Base-by-base conservation (phyloP, 2,329 filamentous ascomycete species). In the Septoria linicola region DNA sequence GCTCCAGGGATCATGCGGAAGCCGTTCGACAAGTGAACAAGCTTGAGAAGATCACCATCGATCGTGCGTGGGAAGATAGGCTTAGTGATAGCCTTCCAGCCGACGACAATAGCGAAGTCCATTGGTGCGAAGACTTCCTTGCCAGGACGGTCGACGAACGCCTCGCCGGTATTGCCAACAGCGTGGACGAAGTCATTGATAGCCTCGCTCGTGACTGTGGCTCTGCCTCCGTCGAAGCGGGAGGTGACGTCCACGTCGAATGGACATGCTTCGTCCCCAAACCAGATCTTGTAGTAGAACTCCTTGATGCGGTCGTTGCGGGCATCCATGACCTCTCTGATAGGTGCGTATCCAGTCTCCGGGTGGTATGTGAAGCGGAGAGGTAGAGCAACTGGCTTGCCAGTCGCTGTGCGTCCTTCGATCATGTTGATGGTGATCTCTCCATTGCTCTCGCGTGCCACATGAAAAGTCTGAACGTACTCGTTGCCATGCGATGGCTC, bases 151-250 rank as follows among this genome's bases (percentile, higher is more conserved):
- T 97, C 92, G 46, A 99, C 92, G 62, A 99, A 99, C 6, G 93
- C 91, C 70, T 99, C 93, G 31, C 92, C 92, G 11, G 88, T 96
- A 74, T 99, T 99, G 59, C 95, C 93, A 60, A 99, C 93, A 39
- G 93, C 92, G 68, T 99, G 91, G n/a, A 97, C 90, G 63, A 99
- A 99, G 74, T 99, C 91, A 57, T 95, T 95, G 74, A 99, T 96
- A 57, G 87, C 91, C 69, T 96, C 88, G 53, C 86, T 84, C 3
- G 89, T 96, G 61, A 99, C 91, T 20, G 82, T 89, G 4, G 89
- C 82, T 61, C 85, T 84, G 59, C 93, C 93, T 67, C 93, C 93
- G 60, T 93, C 89, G 67, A 99, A 99, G 61, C 84, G 85, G 67
- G 88, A 87, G 4, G 89, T 91, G 45, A 96, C 88, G 30, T 88